Base-by-base conservation (phyloP, 164 flowering plant species). In the Liriodendron chinense region DNA sequence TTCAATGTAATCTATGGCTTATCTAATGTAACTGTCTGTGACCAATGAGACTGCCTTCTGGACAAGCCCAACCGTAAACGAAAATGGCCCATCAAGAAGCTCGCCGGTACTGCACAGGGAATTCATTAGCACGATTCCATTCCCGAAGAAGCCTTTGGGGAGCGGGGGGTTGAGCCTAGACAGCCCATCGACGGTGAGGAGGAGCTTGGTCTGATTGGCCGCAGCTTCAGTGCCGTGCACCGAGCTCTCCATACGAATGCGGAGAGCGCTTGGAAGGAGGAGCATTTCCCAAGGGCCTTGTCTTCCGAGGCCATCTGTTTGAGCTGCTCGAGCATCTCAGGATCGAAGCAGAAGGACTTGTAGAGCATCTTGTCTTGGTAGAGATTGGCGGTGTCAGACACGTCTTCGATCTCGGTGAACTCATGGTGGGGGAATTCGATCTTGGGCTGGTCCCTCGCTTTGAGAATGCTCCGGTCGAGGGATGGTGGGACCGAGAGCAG, bases 111-210 rank as follows among this genome's bases (percentile, higher is more conserved):
- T 83, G 69, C 89, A 84, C 0, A 91, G 24, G 1, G 97, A 82
- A 68, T 89, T 84, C 21, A 97, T 92, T 43, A 93, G 71, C n/a
- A 90, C 94, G 10, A 96, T 90, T 0, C 90, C 99, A 70, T 96
- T 96, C 0, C 98, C 99, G 24, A 82, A 89, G 83, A 85, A 96
- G 1, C 93, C 91, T 24, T 85, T 74, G 1, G 98, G 97, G 1
- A 96, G 67, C 0, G 92, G 87, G 1, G 98, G 99, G 9, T 80
- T 74, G 47, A 94, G 89, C 80, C 88, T 87, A 0, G 90, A 56
- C 72, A 98, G 79, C 12, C 95, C 97, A 73, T 96, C 99, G 6
- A 91, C 98, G 1, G 98, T 96, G 68, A 94, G 92, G 68, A 96
- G 92, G 64, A 96, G 96, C 78, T 91, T 96, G 0, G 89, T 86